A percentile compares a stretch with the other conserved stretches of the same genome.
These are phyloP conservation scores for Epichloe glyceriae DNA, from an alignment of 2,329 filamentous ascomycete genomes.

Conservation along the genomic window DNA sequence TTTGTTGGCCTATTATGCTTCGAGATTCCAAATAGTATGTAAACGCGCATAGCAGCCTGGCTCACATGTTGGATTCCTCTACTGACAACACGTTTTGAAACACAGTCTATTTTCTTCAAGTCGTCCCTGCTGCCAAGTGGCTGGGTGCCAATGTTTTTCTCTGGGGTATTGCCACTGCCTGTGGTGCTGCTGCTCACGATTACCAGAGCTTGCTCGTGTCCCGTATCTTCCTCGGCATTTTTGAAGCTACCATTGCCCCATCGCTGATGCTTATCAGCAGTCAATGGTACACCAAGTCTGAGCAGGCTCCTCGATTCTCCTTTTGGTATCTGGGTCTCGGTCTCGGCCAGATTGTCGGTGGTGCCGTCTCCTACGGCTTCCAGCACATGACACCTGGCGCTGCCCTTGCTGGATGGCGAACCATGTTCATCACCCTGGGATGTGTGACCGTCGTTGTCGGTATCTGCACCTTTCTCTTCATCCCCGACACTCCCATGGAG, in stretches of 20 bases:
- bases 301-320: conserved; percentile 45
- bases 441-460: conserved; percentile 25
- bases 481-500: conserved; percentile 33
- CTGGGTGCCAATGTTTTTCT: conserved; percentile 43
- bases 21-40: conserved; percentile 44
- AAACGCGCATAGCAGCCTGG: too few species aligned
- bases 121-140: conserved; percentile 47
- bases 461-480: conserved; percentile 18
- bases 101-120: conserved; percentile 44
- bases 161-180: conserved; percentile 45
- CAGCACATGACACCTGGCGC: conserved; percentile 40
- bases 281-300: conserved; percentile 49
- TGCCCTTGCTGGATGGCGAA: conserved; percentile 50
- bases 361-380: conserved; percentile 49
- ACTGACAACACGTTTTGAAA: background rate
- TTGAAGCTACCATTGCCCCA: conserved; percentile 47
- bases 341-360: conserved; percentile 47
- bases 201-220: conserved; percentile 41
- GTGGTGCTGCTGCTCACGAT: conserved; percentile 38
- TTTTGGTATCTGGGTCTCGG: conserved; percentile 50
- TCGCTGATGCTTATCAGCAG: conserved; percentile 48
- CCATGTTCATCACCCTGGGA: conserved; percentile 59
- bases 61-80: background rate
- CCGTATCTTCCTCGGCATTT: conserved; percentile 46
- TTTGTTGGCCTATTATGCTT: conserved; percentile 48